Percentiles rank a stretch among this genome's conserved stretches.
These are phyloP conservation scores for Cicer bijugum DNA, from an alignment of 306 rosid genomes.

Conservation along the genomic window DNA sequence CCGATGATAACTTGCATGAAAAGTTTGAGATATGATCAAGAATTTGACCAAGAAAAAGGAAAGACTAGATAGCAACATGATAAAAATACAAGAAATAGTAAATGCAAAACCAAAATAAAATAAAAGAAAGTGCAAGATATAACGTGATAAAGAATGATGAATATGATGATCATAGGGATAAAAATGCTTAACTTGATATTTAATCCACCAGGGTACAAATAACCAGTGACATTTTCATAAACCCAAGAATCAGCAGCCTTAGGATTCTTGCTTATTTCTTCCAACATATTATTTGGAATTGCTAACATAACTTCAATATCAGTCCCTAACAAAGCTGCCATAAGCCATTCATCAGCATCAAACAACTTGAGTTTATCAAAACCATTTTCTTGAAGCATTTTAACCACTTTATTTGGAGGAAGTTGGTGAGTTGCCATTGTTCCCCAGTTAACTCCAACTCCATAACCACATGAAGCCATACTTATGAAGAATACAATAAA, in stretches of 20 bases:
- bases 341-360: constrained; percentile 79
- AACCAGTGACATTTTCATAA: constrained; percentile 77
- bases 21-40: constrained; percentile 7
- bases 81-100: not conserved
- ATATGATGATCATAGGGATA: not conserved
- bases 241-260: constrained; percentile 85
- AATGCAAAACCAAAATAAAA: not conserved
- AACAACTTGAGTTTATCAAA: constrained; percentile 73
- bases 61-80: not conserved
- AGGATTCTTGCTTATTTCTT: constrained; percentile 60
- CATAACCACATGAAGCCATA: constrained; percentile 40
- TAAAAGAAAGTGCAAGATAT: not conserved
- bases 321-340: constrained; percentile 76
- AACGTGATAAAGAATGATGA: constrained; percentile 9
- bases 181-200: constrained; percentile 79
- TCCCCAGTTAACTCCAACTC: constrained; percentile 96
- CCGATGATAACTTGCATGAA: not conserved
- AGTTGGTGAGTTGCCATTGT: constrained; percentile 79
- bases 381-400: constrained; percentile 80
- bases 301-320: constrained; percentile 88
- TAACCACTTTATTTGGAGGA: constrained; percentile 68
- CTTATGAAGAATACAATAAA: constrained; percentile 49
- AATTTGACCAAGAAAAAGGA: constrained; percentile 41
- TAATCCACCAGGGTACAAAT: constrained; percentile 76
- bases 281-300: constrained; percentile 78